Base-by-base conservation (phyloP, 1,284 basidiomycete species). In the Ustilago sp. region DNA sequence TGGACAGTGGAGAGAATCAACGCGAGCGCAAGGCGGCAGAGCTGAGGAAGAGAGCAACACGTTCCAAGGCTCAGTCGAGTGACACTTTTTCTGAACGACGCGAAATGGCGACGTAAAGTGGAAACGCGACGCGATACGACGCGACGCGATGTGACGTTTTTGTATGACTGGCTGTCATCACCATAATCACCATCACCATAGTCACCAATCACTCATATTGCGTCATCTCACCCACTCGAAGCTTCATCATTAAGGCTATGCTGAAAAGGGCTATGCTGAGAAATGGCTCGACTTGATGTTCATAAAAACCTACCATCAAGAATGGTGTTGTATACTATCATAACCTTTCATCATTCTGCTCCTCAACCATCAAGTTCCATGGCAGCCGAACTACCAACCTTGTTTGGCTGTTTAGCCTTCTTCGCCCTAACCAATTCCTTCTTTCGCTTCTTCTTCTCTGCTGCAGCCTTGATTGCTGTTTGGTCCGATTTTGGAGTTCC, bases 371-470 rank as follows among this genome's bases (percentile, higher is more conserved):
- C 74, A 17, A 77, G 45, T 2, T 77, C 70, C 74, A 77, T 77
- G 3, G 59, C 63, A 39, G 52, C 52, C 23, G 23, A 28, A 12
- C 41, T 12, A 2, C 38, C 57, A 17, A 32, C n/a, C n/a, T 45
- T 34, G 12, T 31, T 43, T 5, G 54, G 17, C 60, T 59, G 48
- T 32, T 64, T 65, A 35, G 50, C 39, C 52, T 67, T 73, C 55
- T 67, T 64, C 4, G 74, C 74, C 39, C 62, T 68, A 9, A 61
- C 74, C 9, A 62, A 66, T 5, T 73, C 70, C 38, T 58, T 59
- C 54, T 70, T 73, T 19, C 70, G 41, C 52, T 73, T 77, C 62
- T 73, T 77, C 69, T 77, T 73, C 32, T 77, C 70, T 2, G 74
- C 74, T 15, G 74, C 69, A 19, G 74, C 69, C 43, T 61, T 65